phyloP scores from a whole-genome alignment of 2,329 filamentous ascomycete genomes.

The Botrytis cinerea region DNA sequence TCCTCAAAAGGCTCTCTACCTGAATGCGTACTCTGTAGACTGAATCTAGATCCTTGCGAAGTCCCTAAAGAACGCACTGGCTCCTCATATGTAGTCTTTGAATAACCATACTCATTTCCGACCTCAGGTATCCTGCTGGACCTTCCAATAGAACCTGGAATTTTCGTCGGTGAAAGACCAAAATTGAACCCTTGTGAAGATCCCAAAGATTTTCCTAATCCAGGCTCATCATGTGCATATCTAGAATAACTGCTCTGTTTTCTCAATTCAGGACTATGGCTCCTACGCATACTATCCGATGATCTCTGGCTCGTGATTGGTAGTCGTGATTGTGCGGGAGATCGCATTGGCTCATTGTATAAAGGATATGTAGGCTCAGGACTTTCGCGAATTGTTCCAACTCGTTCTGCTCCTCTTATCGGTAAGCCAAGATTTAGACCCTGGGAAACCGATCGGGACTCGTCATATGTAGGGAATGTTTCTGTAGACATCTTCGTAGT shows the following conservation, averaged over 20 bases:
- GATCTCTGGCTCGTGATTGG: background rate
- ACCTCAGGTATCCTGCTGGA: background rate
- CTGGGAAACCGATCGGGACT: background rate
- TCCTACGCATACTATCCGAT: background rate
- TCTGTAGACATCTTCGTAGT: background rate
- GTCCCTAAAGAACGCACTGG: background rate
- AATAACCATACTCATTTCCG: too few species aligned
- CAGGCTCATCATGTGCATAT: background rate
- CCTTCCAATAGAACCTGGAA: background rate
- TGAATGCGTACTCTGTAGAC: background rate
- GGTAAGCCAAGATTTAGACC: background rate
- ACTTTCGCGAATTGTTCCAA: background rate
- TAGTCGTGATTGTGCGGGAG: background rate
- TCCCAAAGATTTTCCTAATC: background rate
- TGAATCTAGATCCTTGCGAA: background rate
- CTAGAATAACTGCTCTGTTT: background rate
- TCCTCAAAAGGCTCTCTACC: background rate
- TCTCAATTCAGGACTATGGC: background rate
- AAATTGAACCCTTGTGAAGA: background rate
- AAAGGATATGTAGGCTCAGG: background rate
- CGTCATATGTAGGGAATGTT: background rate
- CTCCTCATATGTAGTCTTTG: background rate
- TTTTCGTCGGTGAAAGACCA: background rate
- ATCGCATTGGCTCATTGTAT: background rate
- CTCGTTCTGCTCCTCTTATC: background rate